Evolutionary conservation across 768 basidiomycete genomes (phyloP), one percentile per base, ranked within the genome.

Genomic region (Heimioporus sp.): DNA sequence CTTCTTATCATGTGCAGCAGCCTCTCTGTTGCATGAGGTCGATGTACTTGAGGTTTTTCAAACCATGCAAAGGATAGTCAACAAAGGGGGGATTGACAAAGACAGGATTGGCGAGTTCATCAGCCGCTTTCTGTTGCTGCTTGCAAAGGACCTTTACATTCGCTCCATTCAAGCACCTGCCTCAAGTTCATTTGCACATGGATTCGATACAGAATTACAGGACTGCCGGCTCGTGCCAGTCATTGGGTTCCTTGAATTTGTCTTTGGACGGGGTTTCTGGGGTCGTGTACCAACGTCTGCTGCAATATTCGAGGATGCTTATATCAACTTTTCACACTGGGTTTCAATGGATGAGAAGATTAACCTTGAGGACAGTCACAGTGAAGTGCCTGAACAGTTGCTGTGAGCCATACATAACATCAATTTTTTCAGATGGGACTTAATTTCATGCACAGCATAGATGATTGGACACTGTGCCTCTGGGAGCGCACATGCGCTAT

Each of bases 261-360:
- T 58, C 0, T 58, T 52, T 15, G 55, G 58, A 0, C 2, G 41
- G 2, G 1, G 5, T 1, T 35, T 55, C 34, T 55, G 48, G 53
- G 3, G 11, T 11, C 4, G 28, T 42, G 46, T 17, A 5, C 24
- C 24, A 24, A 5, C 24, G 5, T 3, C 24, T 24, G 24, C 24
- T 3, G 24, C 24, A 5, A 5, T 3, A 24, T 24, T 24, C 24
- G 5, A 5, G 24, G 5, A 24, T 24, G 24, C 24, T 24, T 24
- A 24, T 5, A 10, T 57, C 2, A 56, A 56, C 31, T 56, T 56
- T 17, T 56, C 52, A 5, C 52, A 57, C 11, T 55, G 57, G 57
- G 15, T 52, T 2, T 21, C 47, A 0, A 58, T 58, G 57, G 34
- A 44, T 2, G 0, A 30, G 13, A 8, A 46, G 17, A 46, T 54